phyloP scores from a whole-genome alignment of 345 rosid species.

The Moricandia moricandioides region DNA sequence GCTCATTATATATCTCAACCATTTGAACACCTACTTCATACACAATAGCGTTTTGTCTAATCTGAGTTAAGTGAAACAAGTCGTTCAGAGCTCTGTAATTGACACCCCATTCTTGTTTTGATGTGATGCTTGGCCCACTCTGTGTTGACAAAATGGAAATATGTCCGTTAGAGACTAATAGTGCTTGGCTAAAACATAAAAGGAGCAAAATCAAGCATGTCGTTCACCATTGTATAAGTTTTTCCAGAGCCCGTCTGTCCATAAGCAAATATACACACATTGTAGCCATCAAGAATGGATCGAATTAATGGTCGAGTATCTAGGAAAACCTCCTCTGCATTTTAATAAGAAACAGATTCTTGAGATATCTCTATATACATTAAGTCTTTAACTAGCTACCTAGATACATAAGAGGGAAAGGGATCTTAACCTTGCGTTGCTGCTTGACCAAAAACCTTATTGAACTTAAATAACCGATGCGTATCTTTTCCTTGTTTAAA shows the following conservation, averaged over 20 bases:
- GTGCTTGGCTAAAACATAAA: slow-evolving; percentile 4
- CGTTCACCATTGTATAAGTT: slow-evolving; percentile 89
- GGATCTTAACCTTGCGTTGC: slow-evolving; percentile 70
- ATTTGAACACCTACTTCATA: slow-evolving; percentile 97
- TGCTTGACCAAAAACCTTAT: slow-evolving; percentile 80
- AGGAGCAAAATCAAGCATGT: slow-evolving; percentile 5
- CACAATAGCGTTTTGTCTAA: slow-evolving; percentile 55
- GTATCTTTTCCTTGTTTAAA: slow-evolving; percentile 75
- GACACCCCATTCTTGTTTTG: slow-evolving; percentile 95
- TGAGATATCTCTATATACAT: neutral
- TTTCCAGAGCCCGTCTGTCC: slow-evolving; percentile 99
- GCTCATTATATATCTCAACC: slow-evolving; percentile 98
- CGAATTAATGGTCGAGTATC: slow-evolving; percentile 92
- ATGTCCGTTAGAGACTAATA: slow-evolving; percentile 15
- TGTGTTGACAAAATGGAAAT: slow-evolving; percentile 33
- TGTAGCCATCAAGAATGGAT: slow-evolving; percentile 93
- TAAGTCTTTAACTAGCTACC: neutral
- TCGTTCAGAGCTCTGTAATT: slow-evolving; percentile 90
- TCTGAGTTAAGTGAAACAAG: slow-evolving; percentile 80
- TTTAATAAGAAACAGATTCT: neutral
- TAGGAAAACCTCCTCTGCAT: slow-evolving; percentile 82
- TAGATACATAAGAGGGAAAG: neutral
- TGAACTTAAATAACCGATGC: slow-evolving; percentile 78
- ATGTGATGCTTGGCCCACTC: slow-evolving; percentile 84
- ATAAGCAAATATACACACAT: slow-evolving; percentile 97